These are phyloP conservation scores for Gymnopus androsaceus DNA, from an alignment of 1,284 basidiomycete genomes.

Conservation along the genomic window DNA sequence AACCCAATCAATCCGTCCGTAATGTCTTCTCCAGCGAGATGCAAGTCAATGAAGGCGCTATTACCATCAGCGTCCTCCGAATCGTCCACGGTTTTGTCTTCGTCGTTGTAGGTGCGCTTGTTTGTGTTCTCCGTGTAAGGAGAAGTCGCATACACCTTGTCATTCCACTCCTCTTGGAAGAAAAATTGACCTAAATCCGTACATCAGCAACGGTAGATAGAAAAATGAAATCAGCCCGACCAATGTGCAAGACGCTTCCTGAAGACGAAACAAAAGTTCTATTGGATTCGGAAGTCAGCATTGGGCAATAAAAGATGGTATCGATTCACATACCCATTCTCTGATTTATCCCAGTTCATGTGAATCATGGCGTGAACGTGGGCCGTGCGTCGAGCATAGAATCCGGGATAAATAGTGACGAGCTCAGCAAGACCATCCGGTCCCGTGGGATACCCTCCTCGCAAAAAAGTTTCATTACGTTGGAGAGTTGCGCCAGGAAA, in stretches of 20 bases:
- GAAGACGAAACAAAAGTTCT: conserved; percentile 36
- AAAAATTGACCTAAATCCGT: no score
- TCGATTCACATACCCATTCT: conserved; percentile 34
- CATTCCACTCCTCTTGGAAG: conserved; percentile 44
- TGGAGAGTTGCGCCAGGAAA: no score
- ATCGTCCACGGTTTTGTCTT: conserved; percentile 27
- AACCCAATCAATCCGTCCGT: conserved; percentile 11
- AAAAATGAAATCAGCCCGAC: no score
- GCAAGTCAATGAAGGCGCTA: conserved; percentile 28
- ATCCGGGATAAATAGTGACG: conserved; percentile 55
- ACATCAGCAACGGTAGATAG: no score
- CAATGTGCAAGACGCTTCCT: conserved; percentile 35
- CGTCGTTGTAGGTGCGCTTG: conserved; percentile 26
- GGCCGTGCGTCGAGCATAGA: conserved; percentile 31
- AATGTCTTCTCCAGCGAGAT: conserved; percentile 3
- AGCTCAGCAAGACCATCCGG: conserved; percentile 54
- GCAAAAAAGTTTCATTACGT: conserved; percentile 43
- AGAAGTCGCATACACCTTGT: conserved; percentile 30
- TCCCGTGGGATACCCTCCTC: conserved; percentile 53
- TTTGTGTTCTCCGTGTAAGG: conserved; percentile 31
- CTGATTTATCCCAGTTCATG: conserved; percentile 26
- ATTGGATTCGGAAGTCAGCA: not conserved
- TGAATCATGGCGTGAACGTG: conserved; percentile 38
- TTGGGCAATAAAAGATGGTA: conserved; percentile 12
- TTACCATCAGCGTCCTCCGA: conserved; percentile 28